Evolutionary conservation across 345 rosid species (phyloP).

Genomic region (Reutealis trisperma): DNA sequence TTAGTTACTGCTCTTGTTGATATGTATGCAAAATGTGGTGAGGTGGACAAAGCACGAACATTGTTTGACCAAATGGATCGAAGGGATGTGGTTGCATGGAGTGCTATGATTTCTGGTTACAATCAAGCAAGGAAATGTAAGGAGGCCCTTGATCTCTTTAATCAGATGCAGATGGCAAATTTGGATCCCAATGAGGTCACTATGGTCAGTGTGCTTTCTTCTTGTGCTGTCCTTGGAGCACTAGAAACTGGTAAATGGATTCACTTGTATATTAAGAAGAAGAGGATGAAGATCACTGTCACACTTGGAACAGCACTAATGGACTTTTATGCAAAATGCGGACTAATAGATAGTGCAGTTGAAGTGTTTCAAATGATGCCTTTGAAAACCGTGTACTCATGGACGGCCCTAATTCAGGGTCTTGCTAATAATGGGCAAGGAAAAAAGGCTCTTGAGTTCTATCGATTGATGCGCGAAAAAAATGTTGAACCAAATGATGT

Average conservation of each 20-base stretch:
- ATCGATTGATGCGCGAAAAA: conserved; percentile 30
- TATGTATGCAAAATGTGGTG: conserved; percentile 18
- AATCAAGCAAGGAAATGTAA: conserved; percentile 40
- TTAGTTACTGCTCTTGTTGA: conserved; percentile 17
- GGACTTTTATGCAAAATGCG: conserved; percentile 42
- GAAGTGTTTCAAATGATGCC: conserved; percentile 40
- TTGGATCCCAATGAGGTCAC: conserved; percentile 42
- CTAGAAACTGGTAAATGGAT: conserved; percentile 45
- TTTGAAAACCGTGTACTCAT: conserved; percentile 32
- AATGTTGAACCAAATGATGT: conserved; percentile 37
- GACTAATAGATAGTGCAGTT: conserved; percentile 33
- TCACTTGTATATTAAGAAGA: conserved; percentile 35
- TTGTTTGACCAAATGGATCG: conserved; percentile 12
- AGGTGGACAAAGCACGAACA: conserved; percentile 4
- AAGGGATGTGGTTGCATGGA: conserved; percentile 12
- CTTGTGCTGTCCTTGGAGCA: conserved; percentile 43
- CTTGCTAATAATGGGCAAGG: conserved; percentile 50
- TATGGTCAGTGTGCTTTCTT: conserved; percentile 45
- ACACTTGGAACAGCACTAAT: conserved; percentile 42
- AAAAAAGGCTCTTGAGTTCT: conserved; percentile 32
- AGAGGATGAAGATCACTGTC: conserved; percentile 33
- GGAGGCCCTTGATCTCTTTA: conserved; percentile 37
- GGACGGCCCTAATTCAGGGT: conserved; percentile 47
- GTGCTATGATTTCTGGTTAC: conserved; percentile 26
- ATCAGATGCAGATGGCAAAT: conserved; percentile 38